phyloP scores from a whole-genome alignment of 2,329 filamentous ascomycete species.

The Pestalotiopsis sp. region DNA sequence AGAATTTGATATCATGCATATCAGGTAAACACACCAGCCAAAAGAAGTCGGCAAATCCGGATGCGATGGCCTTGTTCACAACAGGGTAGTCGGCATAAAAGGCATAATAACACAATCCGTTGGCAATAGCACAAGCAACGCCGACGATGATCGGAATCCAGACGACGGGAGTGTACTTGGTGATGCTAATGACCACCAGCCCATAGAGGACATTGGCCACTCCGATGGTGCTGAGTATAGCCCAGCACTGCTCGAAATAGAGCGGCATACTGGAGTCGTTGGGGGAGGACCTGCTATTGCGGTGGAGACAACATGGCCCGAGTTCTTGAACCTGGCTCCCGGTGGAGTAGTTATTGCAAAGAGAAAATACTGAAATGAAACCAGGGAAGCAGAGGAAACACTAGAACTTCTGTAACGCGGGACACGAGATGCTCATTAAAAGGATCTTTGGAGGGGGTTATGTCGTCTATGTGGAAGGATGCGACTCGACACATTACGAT shows the following conservation, averaged over 20 bases:
- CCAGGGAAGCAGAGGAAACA: not conserved
- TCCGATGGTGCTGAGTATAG: conserved; percentile 47
- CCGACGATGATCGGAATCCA: conserved; percentile 44
- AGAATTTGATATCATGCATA: not conserved
- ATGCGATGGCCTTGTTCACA: conserved; percentile 35
- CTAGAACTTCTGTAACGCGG: not conserved
- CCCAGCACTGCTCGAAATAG: conserved; percentile 48
- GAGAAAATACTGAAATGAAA: not conserved
- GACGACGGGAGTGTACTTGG: conserved; percentile 39
- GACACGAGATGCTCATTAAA: not conserved
- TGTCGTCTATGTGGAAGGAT: not conserved
- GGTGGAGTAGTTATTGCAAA: not conserved
- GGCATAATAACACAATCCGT: conserved; percentile 46
- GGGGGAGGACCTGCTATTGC: not conserved
- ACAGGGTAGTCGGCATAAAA: conserved; percentile 36
- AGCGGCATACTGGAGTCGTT: conserved; percentile 15
- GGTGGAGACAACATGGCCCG: not conserved
- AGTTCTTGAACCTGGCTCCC: not conserved
- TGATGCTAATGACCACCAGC: conserved; percentile 41
- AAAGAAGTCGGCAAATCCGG: conserved; percentile 40
- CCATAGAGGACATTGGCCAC: conserved; percentile 43
- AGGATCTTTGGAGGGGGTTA: not conserved
- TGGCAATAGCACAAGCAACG: conserved; percentile 41
- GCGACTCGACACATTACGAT: not conserved
- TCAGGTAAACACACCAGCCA: conserved; percentile 38